Conservation (phyloP, 1,139 yeast species). For the Candida tetrigidarum region DNA sequence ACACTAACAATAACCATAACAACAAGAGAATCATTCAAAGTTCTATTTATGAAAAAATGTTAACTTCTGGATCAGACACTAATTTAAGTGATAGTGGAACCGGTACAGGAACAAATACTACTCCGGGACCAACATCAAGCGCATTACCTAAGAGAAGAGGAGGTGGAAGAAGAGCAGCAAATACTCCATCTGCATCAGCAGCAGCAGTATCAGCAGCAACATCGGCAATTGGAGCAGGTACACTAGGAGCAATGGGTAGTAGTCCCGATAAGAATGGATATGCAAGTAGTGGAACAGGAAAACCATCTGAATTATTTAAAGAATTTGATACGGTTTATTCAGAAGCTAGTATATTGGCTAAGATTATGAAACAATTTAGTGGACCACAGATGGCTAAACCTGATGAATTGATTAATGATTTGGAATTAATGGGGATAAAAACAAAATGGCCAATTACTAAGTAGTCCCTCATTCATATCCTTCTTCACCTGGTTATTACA, state of each 20-base stretch:
- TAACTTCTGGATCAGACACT: constrained; percentile 50
- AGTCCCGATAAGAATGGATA: neutral
- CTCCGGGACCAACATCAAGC: constrained; percentile 7
- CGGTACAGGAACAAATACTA: constrained; percentile 18
- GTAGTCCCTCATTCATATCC: neutral
- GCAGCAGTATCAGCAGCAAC: neutral
- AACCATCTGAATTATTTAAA: constrained; percentile 13
- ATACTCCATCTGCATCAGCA: neutral
- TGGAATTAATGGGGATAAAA: constrained; percentile 40
- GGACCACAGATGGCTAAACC: constrained; percentile 44
- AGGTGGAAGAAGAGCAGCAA: constrained; percentile 15
- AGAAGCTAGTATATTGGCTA: constrained; percentile 46
- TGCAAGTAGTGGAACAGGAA: neutral
- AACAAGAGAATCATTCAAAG: constrained; percentile 46
- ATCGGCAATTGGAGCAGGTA: too few species aligned
- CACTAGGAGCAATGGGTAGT: too few species aligned
- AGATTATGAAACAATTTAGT: constrained; percentile 47
- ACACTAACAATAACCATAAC: constrained; percentile 28
- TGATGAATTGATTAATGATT: constrained; percentile 41
- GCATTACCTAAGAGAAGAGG: constrained; percentile 2
- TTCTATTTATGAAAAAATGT: constrained; percentile 40
- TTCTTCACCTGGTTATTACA: too few species aligned
- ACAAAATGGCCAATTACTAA: constrained; percentile 38
- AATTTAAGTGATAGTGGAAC: constrained; percentile 23
- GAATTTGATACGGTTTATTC: constrained; percentile 25